Evolutionary conservation across 108 stramenopile genomes (phyloP), one percentile per base, ranked within the genome.

Genomic region (Nannochloropsis oceanica): DNA sequence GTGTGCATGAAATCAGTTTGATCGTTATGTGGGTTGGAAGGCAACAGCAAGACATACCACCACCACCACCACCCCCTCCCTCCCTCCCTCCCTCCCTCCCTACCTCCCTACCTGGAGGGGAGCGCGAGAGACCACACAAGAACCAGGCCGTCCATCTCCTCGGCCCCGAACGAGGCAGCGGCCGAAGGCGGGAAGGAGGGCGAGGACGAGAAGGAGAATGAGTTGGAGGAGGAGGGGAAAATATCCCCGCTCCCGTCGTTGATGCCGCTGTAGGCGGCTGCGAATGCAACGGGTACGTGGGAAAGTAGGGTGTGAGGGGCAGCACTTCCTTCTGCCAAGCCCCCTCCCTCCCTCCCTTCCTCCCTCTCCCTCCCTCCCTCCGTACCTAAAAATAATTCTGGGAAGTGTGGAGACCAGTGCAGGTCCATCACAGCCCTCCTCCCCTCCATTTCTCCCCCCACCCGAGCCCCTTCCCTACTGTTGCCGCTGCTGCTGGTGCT

Each of bases 361-460:
- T 13, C 46, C 12, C 14, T 14, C 46, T 12, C 14, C 46, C 46
- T 50, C 14, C 46, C 46, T 14, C 46, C 14, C 42, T 83, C 82
- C 46, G 86, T 22, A 14, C 44, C 86, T 12, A 86, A 26, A 42
- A 86, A 83, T n/a, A 86, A 82, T 82, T 86, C 86, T 46, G 44
- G 26, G 82, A 82, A 81, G 26, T 86, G 86, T 80, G 86, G 86
- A 13, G 84, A 85, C 84, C 79, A 80, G 42, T 85, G 79, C n/a
- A 85, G 79, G 8, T 85, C 84, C 46, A 50, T 14, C 46, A 50
- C 46, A 12, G 46, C 46, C 46, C 46, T 12, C 46, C 46, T 14
- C 14, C 46, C 46, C 46, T 50, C 46, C 46, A 12, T 50, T 50
- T 14, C 46, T 50, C 46, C 46, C 46, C 14, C 13, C 46, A 13